Percentiles rank a stretch among this genome's conserved stretches.
Evolutionary conservation across 83 land plant species (phyloP).

Genomic region (Picea engelmannii): DNA sequence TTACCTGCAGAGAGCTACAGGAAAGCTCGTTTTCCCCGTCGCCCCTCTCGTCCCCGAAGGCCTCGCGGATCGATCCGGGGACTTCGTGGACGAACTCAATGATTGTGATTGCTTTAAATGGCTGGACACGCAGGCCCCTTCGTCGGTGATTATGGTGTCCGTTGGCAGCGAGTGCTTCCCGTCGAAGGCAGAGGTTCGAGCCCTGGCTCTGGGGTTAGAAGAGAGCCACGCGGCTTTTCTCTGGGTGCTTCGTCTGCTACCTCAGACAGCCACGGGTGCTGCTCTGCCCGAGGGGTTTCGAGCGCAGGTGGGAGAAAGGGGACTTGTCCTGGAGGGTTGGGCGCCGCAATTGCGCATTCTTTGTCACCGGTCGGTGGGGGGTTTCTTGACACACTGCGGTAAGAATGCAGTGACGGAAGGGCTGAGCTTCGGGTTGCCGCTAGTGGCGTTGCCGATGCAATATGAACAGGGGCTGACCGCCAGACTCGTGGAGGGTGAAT

Average conservation of each 20-base stretch:
- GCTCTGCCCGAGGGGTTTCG: slow-evolving; percentile 52
- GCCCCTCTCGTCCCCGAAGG: slow-evolving; percentile 21
- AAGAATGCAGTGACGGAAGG: slow-evolving; percentile 55
- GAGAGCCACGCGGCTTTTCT: neutral
- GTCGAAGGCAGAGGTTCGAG: neutral
- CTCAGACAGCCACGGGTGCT: neutral
- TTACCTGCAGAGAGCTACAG: neutral
- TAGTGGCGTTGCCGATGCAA: too few relatives aligned
- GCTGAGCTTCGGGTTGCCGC: too few relatives aligned
- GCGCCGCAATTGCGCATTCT: slow-evolving; percentile 53
- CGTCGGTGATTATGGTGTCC: slow-evolving; percentile 1
- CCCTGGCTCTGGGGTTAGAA: slow-evolving; percentile 2
- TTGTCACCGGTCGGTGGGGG: slow-evolving; percentile 44
- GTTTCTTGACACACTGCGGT: too few relatives aligned
- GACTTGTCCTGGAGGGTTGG: slow-evolving; percentile 39
- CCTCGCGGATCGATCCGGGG: neutral
- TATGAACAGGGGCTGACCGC: too few relatives aligned
- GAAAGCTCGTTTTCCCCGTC: slow-evolving; percentile 22
- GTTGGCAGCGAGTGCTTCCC: slow-evolving; percentile 5
- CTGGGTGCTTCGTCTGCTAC: slow-evolving; percentile 7
- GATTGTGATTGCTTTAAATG: slow-evolving; percentile 6
- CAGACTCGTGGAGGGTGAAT: too few relatives aligned
- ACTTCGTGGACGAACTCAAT: neutral
- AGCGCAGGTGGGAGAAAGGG: slow-evolving; percentile 40
- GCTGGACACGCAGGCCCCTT: neutral